phyloP scores from a whole-genome alignment of 108 stramenopile species.

The Conticribra weissflogii region DNA sequence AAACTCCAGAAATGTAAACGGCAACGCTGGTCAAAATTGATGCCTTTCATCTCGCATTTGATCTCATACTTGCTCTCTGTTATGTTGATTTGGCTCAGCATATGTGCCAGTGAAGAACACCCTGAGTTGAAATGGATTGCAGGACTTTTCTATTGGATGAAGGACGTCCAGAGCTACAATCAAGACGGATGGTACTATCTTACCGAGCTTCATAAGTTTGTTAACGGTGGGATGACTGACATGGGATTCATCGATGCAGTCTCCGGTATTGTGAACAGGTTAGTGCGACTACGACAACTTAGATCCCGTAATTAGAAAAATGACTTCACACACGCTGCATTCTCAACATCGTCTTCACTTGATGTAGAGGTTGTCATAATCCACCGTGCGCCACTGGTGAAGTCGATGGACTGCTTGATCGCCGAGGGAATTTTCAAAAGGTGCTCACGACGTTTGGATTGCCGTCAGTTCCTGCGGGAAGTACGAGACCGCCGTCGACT shows the following conservation, averaged over 20 bases:
- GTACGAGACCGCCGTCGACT: constrained; percentile 2
- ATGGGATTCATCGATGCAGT: constrained; percentile 20
- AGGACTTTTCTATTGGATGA: constrained; percentile 23
- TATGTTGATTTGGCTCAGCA: background rate
- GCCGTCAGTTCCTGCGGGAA: constrained; percentile 11
- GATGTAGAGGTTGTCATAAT: constrained; percentile 23
- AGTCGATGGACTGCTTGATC: constrained; percentile 7
- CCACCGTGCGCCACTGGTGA: constrained; percentile 24
- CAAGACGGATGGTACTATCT: constrained; percentile 18
- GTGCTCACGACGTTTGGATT: constrained; percentile 16
- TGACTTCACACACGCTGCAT: background rate
- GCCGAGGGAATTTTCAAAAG: constrained; percentile 11
- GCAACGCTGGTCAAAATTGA: background rate
- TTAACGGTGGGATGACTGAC: constrained; percentile 24
- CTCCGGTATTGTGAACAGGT: constrained; percentile 23
- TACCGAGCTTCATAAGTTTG: constrained; percentile 20
- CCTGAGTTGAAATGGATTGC: background rate
- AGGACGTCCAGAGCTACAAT: constrained; percentile 18
- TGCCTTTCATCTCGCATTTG: background rate
- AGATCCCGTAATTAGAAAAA: background rate
- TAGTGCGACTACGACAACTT: background rate
- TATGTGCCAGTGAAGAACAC: background rate
- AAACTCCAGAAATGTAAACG: background rate
- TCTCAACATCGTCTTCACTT: no score
- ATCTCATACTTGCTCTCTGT: background rate